Base-by-base conservation (phyloP, 352 stramenopile genomes). In the Phytophthora sp. region DNA sequence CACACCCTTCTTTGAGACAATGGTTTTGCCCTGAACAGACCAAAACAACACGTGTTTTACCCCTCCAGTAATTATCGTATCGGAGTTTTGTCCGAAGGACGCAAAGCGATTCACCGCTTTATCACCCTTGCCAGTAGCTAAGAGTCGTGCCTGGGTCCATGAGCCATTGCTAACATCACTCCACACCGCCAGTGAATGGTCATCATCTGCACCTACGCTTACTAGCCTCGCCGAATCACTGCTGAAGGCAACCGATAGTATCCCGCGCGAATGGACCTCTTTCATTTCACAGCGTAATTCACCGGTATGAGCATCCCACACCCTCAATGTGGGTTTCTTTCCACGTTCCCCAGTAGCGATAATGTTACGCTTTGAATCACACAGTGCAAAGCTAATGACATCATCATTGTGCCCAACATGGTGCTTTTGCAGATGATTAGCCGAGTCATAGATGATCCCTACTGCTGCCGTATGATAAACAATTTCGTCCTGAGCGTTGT, bases 381-480 rank as follows among this genome's bases (percentile, higher is more conserved):
- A 85, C 26, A 95, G 66, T 10, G 80, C 73, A 48, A 98, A 83
- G 39, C 84, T 94, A 34, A 92, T 77, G 21, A 98, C 92, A 57
- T 97, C 91, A 46, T 98, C 91, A 13, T 77, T 91, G 50, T 96
- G 88, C 7, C 76, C 80, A 4, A 89, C 17, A 38, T 96, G 87
- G 35, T 95, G 87, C 53, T 79, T 87, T 62, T 98, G 92, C 7
- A 89, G 44, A 63, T 94, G 84, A 38, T 84, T 76, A 6, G 74
- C 42, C 0, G 72, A 69, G 55, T 96, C 77, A 45, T 89, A 93
- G 17, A 96, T 88, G 27, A 97, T 78, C 6, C 88, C 90, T 1
- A 97, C 80, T 1, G 89, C 87, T 1, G 91, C 91, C 0, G 89
- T 95, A 58, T 94, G 87, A 65, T 96, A 97, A 35, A 96, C 85